Conservation (phyloP, 345 rosid species). For the Angophora floribunda region DNA sequence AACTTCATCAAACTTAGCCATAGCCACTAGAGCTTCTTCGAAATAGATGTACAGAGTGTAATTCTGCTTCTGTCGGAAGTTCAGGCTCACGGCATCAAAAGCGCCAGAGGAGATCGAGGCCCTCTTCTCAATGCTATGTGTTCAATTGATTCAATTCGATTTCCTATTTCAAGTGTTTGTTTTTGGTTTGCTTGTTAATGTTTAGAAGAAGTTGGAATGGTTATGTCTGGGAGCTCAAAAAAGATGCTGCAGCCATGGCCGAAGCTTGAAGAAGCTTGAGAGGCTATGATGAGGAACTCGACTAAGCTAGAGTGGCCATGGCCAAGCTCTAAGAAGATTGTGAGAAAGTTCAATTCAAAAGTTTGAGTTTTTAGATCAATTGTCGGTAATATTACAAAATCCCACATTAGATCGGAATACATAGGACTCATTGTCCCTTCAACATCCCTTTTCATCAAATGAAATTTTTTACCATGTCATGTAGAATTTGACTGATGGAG, state of each 20-base stretch:
- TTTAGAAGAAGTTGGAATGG: neutral
- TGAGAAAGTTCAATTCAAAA: too few species aligned
- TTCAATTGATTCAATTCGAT: neutral
- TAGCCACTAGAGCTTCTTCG: neutral
- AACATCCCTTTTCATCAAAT: too few species aligned
- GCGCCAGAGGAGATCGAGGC: neutral
- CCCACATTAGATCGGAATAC: neutral
- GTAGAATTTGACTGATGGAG: neutral
- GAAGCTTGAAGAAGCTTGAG: neutral
- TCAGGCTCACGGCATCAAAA: neutral
- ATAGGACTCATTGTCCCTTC: neutral
- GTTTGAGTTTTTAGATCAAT: too few species aligned
- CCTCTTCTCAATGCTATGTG: neutral
- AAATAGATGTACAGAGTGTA: too few species aligned
- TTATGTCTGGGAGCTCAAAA: neutral
- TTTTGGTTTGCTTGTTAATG: neutral
- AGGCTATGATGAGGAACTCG: neutral
- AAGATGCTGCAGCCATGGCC: neutral
- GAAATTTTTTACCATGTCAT: neutral
- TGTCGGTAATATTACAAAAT: fast-evolving
- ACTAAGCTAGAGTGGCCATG: neutral
- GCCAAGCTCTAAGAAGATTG: neutral
- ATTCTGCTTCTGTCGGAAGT: neutral
- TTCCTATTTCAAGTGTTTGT: neutral
- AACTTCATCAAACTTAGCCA: neutral